These are phyloP conservation scores for Furcasterigmium sp. DNA, from an alignment of 2,329 filamentous ascomycete species.

Conservation along the genomic window DNA sequence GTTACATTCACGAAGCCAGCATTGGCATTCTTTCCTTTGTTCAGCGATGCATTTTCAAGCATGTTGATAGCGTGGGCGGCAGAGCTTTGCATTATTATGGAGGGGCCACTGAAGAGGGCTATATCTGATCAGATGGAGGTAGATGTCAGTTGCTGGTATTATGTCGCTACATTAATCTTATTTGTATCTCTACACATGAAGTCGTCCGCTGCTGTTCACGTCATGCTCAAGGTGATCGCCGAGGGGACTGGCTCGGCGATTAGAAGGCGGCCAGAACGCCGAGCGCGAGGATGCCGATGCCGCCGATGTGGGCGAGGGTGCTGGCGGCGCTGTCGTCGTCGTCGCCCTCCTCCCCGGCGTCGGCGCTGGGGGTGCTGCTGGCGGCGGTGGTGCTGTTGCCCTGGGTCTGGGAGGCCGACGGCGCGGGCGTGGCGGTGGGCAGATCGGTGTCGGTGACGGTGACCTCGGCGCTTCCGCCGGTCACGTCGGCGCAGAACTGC, in stretches of 20 bases:
- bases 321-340: slow-evolving; percentile 2
- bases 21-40: slow-evolving; percentile 1
- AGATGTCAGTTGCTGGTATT: too few relatives aligned
- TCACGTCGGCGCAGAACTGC: slow-evolving; percentile 13
- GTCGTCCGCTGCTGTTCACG: too few relatives aligned
- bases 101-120: too few relatives aligned
- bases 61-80: neutral
- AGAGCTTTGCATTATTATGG: neutral
- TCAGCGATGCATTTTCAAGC: neutral
- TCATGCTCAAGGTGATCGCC: neutral
- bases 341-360: neutral
- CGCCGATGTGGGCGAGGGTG: slow-evolving; percentile 2
- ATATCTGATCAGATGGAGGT: too few relatives aligned
- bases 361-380: neutral
- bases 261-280: slow-evolving; percentile 10
- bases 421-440: neutral
- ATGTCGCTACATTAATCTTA: neutral
- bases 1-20: too few relatives aligned
- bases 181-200: neutral
- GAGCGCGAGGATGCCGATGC: slow-evolving; percentile 6
- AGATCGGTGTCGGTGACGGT: slow-evolving; percentile 2
- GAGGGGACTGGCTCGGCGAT: neutral
- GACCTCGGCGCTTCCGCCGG: slow-evolving; percentile 6
- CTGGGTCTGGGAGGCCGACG: slow-evolving; percentile 1
- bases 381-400: neutral